phyloP scores from a whole-genome alignment of 2,329 filamentous ascomycete genomes.

The Cladosporium sp. region DNA sequence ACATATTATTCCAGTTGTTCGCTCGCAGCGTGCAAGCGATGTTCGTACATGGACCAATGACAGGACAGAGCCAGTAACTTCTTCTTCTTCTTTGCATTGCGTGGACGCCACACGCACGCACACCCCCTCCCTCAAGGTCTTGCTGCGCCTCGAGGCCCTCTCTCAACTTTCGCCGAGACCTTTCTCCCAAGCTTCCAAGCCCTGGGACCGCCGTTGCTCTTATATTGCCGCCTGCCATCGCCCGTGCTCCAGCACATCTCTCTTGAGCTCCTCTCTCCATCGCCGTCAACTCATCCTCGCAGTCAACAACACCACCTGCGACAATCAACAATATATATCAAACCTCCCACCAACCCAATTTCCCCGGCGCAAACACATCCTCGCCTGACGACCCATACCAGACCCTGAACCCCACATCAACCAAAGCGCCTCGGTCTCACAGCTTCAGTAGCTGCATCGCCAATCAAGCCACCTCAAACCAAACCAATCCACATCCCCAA shows the following conservation, averaged over 20 bases:
- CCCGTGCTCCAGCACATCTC: conserved; percentile 8
- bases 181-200: too few species aligned
- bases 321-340: neutral
- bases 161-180: neutral
- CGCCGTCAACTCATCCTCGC: neutral
- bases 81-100: neutral
- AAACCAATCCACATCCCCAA: neutral
- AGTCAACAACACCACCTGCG: neutral
- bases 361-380: conserved; percentile 1
- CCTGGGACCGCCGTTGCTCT: conserved; percentile 8
- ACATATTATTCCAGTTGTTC: neutral
- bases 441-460: neutral
- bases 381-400: neutral
- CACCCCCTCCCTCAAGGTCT: neutral
- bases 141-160: conserved; percentile 8
- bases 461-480: neutral
- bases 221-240: conserved; percentile 17
- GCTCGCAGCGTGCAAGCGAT: neutral
- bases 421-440: conserved; percentile 17
- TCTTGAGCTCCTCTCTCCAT: neutral
- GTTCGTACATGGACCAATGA: neutral
- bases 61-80: neutral
- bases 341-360: neutral
- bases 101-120: conserved; percentile 1
- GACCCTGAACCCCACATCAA: conserved; percentile 7